Percentiles rank a stretch among this genome's conserved stretches.
These are phyloP conservation scores for Umbelopsis sp. DNA, from an alignment of 371 early-diverging fungal genomes.

Conservation along the genomic window DNA sequence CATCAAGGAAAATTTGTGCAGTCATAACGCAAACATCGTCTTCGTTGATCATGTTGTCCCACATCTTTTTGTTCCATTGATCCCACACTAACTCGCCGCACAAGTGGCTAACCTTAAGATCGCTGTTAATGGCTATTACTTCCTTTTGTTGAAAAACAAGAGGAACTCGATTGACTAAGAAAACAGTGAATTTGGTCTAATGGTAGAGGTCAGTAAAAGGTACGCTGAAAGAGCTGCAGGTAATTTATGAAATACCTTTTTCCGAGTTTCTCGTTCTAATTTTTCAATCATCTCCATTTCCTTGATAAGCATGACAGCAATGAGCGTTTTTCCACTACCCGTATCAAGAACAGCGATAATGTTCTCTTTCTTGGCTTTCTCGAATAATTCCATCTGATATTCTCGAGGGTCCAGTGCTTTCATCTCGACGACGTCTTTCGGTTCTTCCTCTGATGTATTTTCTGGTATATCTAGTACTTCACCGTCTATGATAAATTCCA, in stretches of 20 bases:
- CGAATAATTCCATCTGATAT: constrained; percentile 81
- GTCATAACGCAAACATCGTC: constrained; percentile 86
- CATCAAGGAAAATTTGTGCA: constrained; percentile 81
- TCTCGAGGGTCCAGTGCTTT: constrained; percentile 57
- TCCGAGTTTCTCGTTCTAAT: constrained; percentile 31
- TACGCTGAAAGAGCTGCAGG: background rate
- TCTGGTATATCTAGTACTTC: constrained; percentile 22
- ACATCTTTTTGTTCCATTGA: constrained; percentile 59
- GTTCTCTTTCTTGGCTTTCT: constrained; percentile 70
- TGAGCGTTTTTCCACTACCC: constrained; percentile 93
- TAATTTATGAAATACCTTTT: constrained; percentile 32
- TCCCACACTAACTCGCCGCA: constrained; percentile 76
- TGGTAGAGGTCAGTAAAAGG: background rate
- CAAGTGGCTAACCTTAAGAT: constrained; percentile 58
- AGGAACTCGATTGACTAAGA: constrained; percentile 87
- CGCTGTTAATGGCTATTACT: constrained; percentile 70
- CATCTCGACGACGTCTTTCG: background rate
- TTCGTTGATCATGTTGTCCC: constrained; percentile 60
- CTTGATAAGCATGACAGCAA: constrained; percentile 84
- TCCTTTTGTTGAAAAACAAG: constrained; percentile 85
- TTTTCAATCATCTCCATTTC: constrained; percentile 56
- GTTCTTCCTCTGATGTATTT: constrained; percentile 11
- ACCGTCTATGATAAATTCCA: constrained; percentile 11
- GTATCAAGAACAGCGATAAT: constrained; percentile 90
- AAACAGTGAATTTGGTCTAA: constrained; percentile 65